These are phyloP conservation scores for Tothia fuscella DNA, from an alignment of 2,329 filamentous ascomycete species.

Conservation along the genomic window DNA sequence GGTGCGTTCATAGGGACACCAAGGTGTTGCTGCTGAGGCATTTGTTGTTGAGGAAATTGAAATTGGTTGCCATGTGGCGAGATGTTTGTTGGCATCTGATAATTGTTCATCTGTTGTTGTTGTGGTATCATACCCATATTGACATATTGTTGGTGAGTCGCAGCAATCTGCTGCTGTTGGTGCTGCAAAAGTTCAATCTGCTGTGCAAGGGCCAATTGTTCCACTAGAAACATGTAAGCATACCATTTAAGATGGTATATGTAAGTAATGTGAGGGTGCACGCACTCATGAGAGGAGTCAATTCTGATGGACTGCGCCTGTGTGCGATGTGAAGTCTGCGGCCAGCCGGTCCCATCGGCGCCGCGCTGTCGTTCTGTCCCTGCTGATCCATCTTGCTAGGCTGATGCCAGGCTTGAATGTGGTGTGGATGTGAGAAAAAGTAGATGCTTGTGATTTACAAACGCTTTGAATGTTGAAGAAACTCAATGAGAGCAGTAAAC, in stretches of 20 bases:
- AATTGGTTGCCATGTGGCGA: conserved; percentile 66
- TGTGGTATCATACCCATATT: conserved; percentile 92
- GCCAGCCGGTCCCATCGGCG: conserved; percentile 57
- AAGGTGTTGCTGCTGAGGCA: conserved; percentile 50
- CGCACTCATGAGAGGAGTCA: conserved; percentile 96
- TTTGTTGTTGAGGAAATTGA: conserved; percentile 73
- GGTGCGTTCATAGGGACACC: conserved; percentile 64
- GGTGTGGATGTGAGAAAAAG: conserved; percentile 3
- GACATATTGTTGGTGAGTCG: conserved; percentile 92
- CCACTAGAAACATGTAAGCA: conserved; percentile 52
- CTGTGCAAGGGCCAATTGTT: conserved; percentile 94
- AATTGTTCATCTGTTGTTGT: conserved; percentile 64
- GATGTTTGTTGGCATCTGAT: conserved; percentile 59
- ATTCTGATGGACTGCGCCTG: conserved; percentile 89
- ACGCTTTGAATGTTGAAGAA: conserved; percentile 3
- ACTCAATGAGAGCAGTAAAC: conserved; percentile 7
- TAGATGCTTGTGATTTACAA: neutral
- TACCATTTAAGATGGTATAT: conserved; percentile 11
- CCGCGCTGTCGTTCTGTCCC: conserved; percentile 17
- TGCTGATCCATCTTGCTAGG: conserved; percentile 9
- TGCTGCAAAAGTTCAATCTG: conserved; percentile 96
- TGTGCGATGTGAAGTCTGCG: conserved; percentile 95
- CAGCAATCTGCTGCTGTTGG: conserved; percentile 95
- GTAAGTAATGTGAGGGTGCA: conserved; percentile 22
- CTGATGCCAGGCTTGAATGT: too few relatives aligned